These are phyloP conservation scores for Arctium lappa DNA, from an alignment of 129 eudicot genomes.

Conservation along the genomic window DNA sequence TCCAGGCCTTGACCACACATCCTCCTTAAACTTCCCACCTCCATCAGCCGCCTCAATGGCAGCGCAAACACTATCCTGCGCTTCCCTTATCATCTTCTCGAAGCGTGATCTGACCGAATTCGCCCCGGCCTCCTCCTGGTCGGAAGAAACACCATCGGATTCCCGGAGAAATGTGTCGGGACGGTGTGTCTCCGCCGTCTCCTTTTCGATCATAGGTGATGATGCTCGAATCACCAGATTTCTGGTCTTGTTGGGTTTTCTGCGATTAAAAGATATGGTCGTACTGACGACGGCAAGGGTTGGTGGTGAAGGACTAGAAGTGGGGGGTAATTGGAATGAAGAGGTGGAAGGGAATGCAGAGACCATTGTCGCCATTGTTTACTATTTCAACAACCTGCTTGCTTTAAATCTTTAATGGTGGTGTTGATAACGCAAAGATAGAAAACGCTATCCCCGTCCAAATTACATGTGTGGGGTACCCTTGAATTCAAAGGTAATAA, in stretches of 20 bases:
- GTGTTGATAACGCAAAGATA: constrained; percentile 19
- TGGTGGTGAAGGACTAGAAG: constrained; percentile 9
- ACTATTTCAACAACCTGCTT: not conserved
- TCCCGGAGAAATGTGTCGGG: constrained; percentile 78
- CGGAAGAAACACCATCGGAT: constrained; percentile 34
- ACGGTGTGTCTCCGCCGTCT: constrained; percentile 50
- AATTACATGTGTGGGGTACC: constrained; percentile 9
- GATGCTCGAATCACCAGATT: constrained; percentile 30
- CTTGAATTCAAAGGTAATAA: not conserved
- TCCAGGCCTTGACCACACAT: constrained; percentile 94
- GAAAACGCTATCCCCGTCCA: constrained; percentile 31
- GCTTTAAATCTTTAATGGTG: not conserved
- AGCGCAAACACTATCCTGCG: constrained; percentile 73
- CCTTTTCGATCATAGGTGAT: constrained; percentile 74
- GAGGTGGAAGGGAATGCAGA: constrained; percentile 34
- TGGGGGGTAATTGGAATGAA: constrained; percentile 24
- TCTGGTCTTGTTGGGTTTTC: constrained; percentile 3
- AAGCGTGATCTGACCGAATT: constrained; percentile 56
- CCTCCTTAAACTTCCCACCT: constrained; percentile 83
- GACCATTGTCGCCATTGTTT: constrained; percentile 11
- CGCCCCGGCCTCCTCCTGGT: not conserved
- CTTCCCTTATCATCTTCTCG: constrained; percentile 91
- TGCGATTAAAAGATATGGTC: constrained; percentile 2
- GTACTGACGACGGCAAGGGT: constrained; percentile 12
- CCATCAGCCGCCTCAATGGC: constrained; percentile 87